A percentile compares a stretch with the other conserved stretches of the same genome.
These are phyloP conservation scores for Pichia paraexigua DNA, from an alignment of 805 yeast species.

Conservation along the genomic window DNA sequence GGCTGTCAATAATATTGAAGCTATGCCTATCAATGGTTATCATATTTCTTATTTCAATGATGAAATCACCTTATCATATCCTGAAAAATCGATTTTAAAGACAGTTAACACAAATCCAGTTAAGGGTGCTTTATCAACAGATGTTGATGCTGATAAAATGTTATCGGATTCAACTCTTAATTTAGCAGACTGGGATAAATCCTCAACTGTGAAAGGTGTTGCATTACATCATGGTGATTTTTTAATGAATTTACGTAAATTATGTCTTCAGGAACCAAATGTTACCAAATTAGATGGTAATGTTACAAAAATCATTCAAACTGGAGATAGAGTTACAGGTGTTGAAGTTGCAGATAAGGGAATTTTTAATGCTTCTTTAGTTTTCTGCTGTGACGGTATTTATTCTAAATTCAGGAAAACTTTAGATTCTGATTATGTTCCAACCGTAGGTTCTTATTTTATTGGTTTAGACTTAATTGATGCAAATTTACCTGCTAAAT, in stretches of 20 bases:
- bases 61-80: slow-evolving; percentile 58
- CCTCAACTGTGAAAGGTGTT: slow-evolving; percentile 59
- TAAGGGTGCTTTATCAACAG: slow-evolving; percentile 40
- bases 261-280: slow-evolving; percentile 63
- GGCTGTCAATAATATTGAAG: slow-evolving; percentile 68
- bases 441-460: slow-evolving; percentile 73
- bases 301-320: slow-evolving; percentile 58
- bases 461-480: slow-evolving; percentile 72
- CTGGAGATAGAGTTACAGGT: slow-evolving; percentile 57
- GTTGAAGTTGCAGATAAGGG: slow-evolving; percentile 49
- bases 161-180: slow-evolving; percentile 44
- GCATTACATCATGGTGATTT: slow-evolving; percentile 93
- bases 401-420: slow-evolving; percentile 86
- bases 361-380: slow-evolving; percentile 50
- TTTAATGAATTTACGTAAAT: slow-evolving; percentile 61
- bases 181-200: slow-evolving; percentile 47
- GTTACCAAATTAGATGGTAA: slow-evolving; percentile 78
- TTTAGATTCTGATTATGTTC: slow-evolving; percentile 50
- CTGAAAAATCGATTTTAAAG: slow-evolving; percentile 46
- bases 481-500: slow-evolving; percentile 64
- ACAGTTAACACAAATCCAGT: slow-evolving; percentile 39
- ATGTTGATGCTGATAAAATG: slow-evolving; percentile 50
- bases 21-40: slow-evolving; percentile 73
- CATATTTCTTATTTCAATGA: slow-evolving; percentile 60
- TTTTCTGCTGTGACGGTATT: slow-evolving; percentile 87